Evolutionary conservation across 2,329 filamentous ascomycete genomes (phyloP).

Genomic region (Trichoderma hamatum): DNA sequence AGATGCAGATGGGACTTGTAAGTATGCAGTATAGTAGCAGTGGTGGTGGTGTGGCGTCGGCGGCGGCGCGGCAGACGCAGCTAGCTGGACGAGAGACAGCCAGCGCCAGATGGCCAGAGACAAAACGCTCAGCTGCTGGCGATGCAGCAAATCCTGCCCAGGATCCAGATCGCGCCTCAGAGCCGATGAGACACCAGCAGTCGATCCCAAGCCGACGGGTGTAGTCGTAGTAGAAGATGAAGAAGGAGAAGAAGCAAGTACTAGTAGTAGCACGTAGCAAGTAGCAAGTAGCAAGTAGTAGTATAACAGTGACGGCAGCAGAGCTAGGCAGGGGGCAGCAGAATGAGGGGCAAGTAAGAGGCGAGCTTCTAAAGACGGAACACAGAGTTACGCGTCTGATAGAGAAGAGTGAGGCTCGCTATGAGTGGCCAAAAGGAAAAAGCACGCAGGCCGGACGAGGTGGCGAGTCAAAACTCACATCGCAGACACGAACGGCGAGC

Average conservation of each 20-base stretch:
- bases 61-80: neutral
- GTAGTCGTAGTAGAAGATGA: constrained; percentile 15
- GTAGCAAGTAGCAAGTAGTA: too few species aligned
- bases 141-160: neutral
- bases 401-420: neutral
- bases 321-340: neutral
- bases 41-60: neutral
- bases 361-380: neutral
- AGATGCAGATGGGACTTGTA: constrained; percentile 8
- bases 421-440: neutral
- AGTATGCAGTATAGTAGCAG: constrained; percentile 12
- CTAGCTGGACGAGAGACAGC: neutral
- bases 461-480: neutral
- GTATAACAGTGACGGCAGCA: neutral
- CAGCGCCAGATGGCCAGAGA: neutral
- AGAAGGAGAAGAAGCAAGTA: too few species aligned
- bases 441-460: neutral
- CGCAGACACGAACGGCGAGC: neutral
- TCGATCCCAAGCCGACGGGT: neutral
- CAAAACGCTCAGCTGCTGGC: neutral
- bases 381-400: neutral
- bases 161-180: neutral
- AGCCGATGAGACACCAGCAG: neutral
- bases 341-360: neutral
- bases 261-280: too few species aligned